Conservation (phyloP, 2,329 filamentous ascomycete species). For the Botrytis porri region DNA sequence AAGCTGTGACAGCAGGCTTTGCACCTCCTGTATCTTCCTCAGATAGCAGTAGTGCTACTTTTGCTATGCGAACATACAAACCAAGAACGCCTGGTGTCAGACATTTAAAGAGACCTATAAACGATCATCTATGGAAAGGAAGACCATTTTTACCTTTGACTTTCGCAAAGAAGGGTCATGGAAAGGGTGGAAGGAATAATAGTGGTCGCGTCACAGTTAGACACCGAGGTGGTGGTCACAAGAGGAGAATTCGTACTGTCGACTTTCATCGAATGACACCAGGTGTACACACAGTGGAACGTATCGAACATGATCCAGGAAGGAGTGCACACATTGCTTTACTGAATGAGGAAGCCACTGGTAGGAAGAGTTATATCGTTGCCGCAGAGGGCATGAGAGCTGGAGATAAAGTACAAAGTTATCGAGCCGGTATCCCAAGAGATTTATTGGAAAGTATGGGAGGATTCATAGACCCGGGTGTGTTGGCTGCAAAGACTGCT, state of each 20-base stretch:
- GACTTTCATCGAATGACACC: slow-evolving; percentile 79
- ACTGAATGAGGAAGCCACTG: slow-evolving; percentile 69
- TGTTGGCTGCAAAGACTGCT: slow-evolving; percentile 89
- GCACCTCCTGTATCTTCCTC: slow-evolving; percentile 44
- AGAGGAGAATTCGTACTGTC: slow-evolving; percentile 85
- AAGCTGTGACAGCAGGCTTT: slow-evolving; percentile 42
- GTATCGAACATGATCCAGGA: slow-evolving; percentile 94
- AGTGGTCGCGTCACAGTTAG: slow-evolving; percentile 82
- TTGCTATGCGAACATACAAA: slow-evolving; percentile 75
- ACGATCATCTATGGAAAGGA: slow-evolving; percentile 96
- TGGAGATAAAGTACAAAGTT: slow-evolving; percentile 90
- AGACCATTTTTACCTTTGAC: slow-evolving; percentile 79
- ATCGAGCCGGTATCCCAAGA: slow-evolving; percentile 81
- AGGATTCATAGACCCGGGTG: slow-evolving; percentile 87
- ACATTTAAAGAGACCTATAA: slow-evolving; percentile 87
- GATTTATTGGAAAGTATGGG: slow-evolving; percentile 90
- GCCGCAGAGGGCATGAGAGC: slow-evolving; percentile 92
- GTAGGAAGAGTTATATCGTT: slow-evolving; percentile 82
- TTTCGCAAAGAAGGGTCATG: slow-evolving; percentile 87
- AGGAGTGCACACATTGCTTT: slow-evolving; percentile 92
- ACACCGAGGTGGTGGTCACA: slow-evolving; percentile 88
- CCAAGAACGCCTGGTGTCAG: slow-evolving; percentile 89
- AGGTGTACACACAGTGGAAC: slow-evolving; percentile 83
- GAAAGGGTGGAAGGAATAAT: slow-evolving; percentile 89
- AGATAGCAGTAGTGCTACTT: slow-evolving; percentile 40